phyloP scores from a whole-genome alignment of 179 eudicot genomes.

The Silene vulgaris region DNA sequence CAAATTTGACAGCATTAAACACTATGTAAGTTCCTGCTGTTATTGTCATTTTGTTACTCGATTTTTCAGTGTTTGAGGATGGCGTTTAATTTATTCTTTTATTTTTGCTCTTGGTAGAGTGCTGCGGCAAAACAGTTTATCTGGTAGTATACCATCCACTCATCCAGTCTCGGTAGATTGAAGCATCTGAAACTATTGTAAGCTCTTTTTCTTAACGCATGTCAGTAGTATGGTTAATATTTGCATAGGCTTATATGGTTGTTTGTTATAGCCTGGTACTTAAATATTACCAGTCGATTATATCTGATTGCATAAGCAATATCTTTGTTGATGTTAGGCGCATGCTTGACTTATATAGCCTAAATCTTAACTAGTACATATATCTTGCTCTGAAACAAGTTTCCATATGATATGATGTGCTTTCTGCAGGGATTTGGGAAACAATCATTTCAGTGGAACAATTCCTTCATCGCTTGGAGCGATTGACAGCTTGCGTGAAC shows the following conservation, averaged over 20 bases:
- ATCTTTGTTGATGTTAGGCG: too few species aligned
- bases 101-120: constrained; percentile 42
- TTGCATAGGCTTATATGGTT: too few species aligned
- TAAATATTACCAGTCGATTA: too few species aligned
- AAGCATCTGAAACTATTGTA: constrained; percentile 55
- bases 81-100: not conserved
- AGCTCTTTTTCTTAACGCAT: constrained; percentile 19
- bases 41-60: not conserved
- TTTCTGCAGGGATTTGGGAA: constrained; percentile 59
- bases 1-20: constrained; percentile 67
- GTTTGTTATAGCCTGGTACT: too few species aligned
- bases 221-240: not conserved
- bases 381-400: too few species aligned
- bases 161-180: constrained; percentile 41
- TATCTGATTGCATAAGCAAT: not conserved
- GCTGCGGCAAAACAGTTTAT: constrained; percentile 62
- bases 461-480: constrained; percentile 77
- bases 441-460: constrained; percentile 59
- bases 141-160: constrained; percentile 65
- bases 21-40: constrained; percentile 47
- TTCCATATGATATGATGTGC: constrained; percentile 6
- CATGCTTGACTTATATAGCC: not conserved
- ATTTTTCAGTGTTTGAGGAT: too few species aligned
- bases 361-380: not conserved
- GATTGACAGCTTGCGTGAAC: constrained; percentile 51